A percentile compares a stretch with the other conserved stretches of the same genome.
These are phyloP conservation scores for Tolypocladium nubicola DNA, from an alignment of 2,329 filamentous ascomycete genomes.

Conservation along the genomic window DNA sequence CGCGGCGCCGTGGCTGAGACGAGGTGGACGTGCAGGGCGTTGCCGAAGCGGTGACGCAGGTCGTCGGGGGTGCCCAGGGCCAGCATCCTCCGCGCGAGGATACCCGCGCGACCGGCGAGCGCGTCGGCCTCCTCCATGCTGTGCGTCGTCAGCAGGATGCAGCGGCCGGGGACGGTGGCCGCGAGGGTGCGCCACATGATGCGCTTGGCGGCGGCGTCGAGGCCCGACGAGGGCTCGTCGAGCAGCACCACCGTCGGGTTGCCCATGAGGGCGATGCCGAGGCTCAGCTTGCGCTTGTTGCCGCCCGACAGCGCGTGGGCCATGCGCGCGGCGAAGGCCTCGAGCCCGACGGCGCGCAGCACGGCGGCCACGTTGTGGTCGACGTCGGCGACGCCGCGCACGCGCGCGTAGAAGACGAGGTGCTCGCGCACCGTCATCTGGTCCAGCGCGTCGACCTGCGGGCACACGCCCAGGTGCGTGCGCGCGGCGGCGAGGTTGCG, in stretches of 20 bases:
- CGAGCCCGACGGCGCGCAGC: constrained; percentile 69
- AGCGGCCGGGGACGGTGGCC: constrained; percentile 64
- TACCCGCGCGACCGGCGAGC: constrained; percentile 71
- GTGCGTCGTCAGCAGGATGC: constrained; percentile 81
- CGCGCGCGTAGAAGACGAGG: constrained; percentile 75
- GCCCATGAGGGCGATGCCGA: constrained; percentile 86
- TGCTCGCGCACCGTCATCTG: constrained; percentile 85
- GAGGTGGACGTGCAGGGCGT: constrained; percentile 71
- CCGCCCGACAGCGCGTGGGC: constrained; percentile 75
- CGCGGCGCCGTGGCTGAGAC: constrained; percentile 66
- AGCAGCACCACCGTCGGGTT: constrained; percentile 80
- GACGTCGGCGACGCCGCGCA: constrained; percentile 67
- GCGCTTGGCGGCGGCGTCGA: constrained; percentile 84
- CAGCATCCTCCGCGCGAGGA: constrained; percentile 77
- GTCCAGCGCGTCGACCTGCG: constrained; percentile 81
- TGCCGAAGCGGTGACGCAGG: constrained; percentile 64
- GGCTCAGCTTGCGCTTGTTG: constrained; percentile 84
- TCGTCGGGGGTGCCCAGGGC: constrained; percentile 68
- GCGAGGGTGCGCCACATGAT: constrained; percentile 86
- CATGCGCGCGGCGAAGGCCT: constrained; percentile 61
- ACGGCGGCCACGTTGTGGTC: constrained; percentile 69
- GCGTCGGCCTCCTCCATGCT: constrained; percentile 94
- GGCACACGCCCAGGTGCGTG: constrained; percentile 77
- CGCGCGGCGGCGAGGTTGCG: constrained; percentile 62
- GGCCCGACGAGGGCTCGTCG: constrained; percentile 79